phyloP scores from a whole-genome alignment of 192 early-diverging fungal species.

The Thamnidium elegans region DNA sequence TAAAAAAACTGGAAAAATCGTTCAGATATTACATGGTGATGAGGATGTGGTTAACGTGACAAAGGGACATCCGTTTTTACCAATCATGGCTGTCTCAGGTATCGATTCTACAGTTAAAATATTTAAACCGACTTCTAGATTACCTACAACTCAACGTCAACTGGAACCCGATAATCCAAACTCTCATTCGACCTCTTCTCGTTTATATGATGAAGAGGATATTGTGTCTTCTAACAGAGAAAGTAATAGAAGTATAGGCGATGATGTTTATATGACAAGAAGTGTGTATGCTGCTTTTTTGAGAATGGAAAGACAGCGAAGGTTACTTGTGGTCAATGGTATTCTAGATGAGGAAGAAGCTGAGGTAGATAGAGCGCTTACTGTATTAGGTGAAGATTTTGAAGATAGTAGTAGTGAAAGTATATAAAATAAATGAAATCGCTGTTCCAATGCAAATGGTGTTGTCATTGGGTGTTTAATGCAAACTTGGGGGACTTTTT shows the following conservation, averaged over 20 bases:
- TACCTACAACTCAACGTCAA: background rate
- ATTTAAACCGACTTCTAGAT: conserved; percentile 43
- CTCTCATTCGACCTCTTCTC: conserved; percentile 13
- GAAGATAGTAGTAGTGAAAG: too few relatives aligned
- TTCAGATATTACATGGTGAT: conserved; percentile 71
- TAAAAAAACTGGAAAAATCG: conserved; percentile 53
- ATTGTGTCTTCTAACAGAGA: conserved; percentile 3
- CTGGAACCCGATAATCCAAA: background rate
- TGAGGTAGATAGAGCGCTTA: background rate
- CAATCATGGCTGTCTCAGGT: conserved; percentile 59
- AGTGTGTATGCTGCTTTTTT: background rate
- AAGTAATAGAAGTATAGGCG: conserved; percentile 2
- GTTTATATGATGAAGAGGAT: conserved; percentile 11
- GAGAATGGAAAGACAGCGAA: background rate
- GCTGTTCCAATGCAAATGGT: background rate
- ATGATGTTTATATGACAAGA: conserved; percentile 6
- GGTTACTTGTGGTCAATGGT: background rate
- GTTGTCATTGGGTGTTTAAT: background rate
- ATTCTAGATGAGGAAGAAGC: background rate
- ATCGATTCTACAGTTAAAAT: conserved; percentile 76
- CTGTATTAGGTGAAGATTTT: too few relatives aligned
- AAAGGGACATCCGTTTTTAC: conserved; percentile 55
- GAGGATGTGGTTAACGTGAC: conserved; percentile 54
- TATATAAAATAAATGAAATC: too few relatives aligned
- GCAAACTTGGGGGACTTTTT: background rate